Evolutionary conservation across 805 yeast genomes (phyloP).

Genomic region (Candida michaelii): DNA sequence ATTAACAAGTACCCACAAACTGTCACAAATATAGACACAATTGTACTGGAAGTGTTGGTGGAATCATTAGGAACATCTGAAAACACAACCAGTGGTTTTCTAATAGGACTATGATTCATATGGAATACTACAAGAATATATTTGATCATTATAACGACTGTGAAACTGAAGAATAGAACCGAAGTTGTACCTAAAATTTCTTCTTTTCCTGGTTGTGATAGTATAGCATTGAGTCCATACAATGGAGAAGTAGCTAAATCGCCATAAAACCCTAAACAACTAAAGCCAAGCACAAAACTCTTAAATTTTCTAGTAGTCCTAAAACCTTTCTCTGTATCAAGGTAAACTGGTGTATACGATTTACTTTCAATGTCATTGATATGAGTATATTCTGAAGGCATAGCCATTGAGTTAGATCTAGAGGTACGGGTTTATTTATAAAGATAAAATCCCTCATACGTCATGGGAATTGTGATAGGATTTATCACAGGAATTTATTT

Average conservation of each 20-base stretch:
- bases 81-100: no score
- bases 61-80: no score
- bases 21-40: no score
- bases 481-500: no score
- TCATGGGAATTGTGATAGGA: no score
- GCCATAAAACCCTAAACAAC: constrained; percentile 57
- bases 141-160: constrained; percentile 52
- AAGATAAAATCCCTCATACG: no score
- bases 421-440: no score
- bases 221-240: constrained; percentile 41
- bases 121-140: constrained; percentile 47
- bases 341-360: background rate
- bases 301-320: background rate
- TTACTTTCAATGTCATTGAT: background rate
- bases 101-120: no score
- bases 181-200: constrained; percentile 53
- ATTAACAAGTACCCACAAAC: no score
- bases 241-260: constrained; percentile 64
- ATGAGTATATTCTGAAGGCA: no score
- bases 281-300: background rate
- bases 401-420: no score
- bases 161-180: constrained; percentile 54
- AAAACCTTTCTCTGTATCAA: background rate
- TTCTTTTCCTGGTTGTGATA: constrained; percentile 25
- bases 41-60: no score